phyloP scores from a whole-genome alignment of 2,329 filamentous ascomycete genomes.

The Fusarium ramigenum region DNA sequence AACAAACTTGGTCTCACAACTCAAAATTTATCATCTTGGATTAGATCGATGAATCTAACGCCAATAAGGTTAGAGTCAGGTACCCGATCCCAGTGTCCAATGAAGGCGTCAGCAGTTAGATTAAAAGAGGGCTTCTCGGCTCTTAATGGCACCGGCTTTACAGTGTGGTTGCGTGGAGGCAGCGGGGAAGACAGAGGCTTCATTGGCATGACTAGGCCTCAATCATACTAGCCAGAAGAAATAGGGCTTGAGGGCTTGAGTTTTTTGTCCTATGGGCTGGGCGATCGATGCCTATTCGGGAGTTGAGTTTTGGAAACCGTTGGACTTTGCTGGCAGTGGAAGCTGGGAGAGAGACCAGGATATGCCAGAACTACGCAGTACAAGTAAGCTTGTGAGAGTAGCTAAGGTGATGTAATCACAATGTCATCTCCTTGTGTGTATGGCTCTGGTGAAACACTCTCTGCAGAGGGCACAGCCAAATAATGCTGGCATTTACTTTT shows the following conservation, averaged over 20 bases:
- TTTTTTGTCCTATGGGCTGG: neutral
- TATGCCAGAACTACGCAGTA: neutral
- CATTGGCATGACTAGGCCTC: constrained; percentile 16
- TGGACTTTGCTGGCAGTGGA: constrained; percentile 4
- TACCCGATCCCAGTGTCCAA: constrained; percentile 30
- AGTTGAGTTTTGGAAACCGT: constrained; percentile 32
- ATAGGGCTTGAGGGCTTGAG: constrained; percentile 27
- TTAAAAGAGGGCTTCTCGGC: constrained; percentile 29
- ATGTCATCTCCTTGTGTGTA: neutral
- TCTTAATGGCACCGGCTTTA: neutral
- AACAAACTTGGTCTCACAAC: constrained; percentile 20
- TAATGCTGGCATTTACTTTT: neutral
- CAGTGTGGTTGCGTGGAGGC: constrained; percentile 8
- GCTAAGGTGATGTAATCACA: neutral
- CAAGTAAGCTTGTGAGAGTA: neutral
- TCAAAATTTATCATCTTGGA: constrained; percentile 20
- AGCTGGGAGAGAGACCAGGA: neutral
- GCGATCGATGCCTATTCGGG: constrained; percentile 22
- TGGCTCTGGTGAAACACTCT: neutral
- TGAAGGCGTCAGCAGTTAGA: constrained; percentile 6
- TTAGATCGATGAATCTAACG: constrained; percentile 30
- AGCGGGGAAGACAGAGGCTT: constrained; percentile 32
- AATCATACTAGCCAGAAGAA: constrained; percentile 14
- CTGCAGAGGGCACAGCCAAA: neutral
- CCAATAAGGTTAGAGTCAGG: constrained; percentile 34